These are phyloP conservation scores for Lasiodiplodia citricola DNA, from an alignment of 2,329 filamentous ascomycete species.

Conservation along the genomic window DNA sequence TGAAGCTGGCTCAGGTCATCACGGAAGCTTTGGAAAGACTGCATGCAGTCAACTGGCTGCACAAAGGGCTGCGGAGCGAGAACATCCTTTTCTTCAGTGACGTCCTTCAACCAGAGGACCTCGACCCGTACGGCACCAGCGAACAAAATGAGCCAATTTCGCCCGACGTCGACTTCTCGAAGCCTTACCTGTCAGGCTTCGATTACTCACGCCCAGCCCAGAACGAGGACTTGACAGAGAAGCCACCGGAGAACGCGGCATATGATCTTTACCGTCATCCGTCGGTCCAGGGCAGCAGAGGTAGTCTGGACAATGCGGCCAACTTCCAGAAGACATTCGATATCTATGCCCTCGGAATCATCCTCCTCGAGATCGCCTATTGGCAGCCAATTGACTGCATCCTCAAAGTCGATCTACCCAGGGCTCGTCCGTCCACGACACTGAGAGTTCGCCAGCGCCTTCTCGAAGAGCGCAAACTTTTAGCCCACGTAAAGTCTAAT, in stretches of 20 bases:
- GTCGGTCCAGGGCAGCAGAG: constrained; percentile 42
- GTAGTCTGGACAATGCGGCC: constrained; percentile 27
- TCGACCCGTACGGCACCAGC: background rate
- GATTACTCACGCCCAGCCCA: constrained; percentile 60
- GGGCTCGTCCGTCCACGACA: constrained; percentile 47
- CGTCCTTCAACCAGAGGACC: constrained; percentile 18
- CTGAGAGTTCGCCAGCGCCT: constrained; percentile 43
- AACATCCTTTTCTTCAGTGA: constrained; percentile 60
- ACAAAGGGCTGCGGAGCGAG: constrained; percentile 62
- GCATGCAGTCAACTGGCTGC: constrained; percentile 63
- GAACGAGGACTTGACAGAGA: constrained; percentile 58
- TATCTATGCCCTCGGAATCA: constrained; percentile 59
- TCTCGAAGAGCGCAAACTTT: constrained; percentile 31
- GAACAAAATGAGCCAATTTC: background rate
- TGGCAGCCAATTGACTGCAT: constrained; percentile 56
- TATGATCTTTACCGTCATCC: constrained; percentile 61
- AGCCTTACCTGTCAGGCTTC: constrained; percentile 59
- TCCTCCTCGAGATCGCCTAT: constrained; percentile 61
- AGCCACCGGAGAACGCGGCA: constrained; percentile 51
- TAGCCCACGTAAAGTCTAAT: constrained; percentile 36
- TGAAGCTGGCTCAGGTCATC: constrained; percentile 58
- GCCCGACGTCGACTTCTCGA: constrained; percentile 43
- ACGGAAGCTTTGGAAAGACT: constrained; percentile 61
- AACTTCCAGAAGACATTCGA: constrained; percentile 58
- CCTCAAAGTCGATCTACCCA: constrained; percentile 45